Evolutionary conservation across 495 filamentous ascomycete species (phyloP), one percentile per base, ranked within the genome.

Genomic region (Cetradonia linearis): DNA sequence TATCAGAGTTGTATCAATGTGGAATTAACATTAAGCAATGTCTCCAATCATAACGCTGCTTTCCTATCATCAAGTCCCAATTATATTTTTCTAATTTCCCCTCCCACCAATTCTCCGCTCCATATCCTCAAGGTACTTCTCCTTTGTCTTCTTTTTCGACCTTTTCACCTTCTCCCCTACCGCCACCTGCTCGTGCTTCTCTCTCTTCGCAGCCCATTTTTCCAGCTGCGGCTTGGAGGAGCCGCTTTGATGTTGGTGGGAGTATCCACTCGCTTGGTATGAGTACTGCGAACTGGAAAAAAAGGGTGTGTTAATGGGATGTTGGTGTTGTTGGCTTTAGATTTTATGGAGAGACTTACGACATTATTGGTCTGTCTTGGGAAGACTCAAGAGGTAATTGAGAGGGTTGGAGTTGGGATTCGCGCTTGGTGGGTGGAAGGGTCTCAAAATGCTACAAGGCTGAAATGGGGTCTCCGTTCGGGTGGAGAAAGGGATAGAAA

Each of bases 131-230:
- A 57, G 14, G 4, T 11, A 38, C 33, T 14, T 38, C 27, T 14
- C 30, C 27, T 28, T 38, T 25, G 18, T 57, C 14, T 44, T 46
- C 55, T 28, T 42, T 28, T 23, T 11, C 16, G 55, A 57, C 18
- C 37, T 44, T 18, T 20, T 27, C 36, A 36, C 40, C 23, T 57
- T 57, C 37, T 57, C 55, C 8, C 55, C 55, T 11, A 57, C 55
- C 18, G 37, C 55, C 11, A 57, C 55, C 27, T 57, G 55, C 42
- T 57, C 55, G 18, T 57, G 55, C n/a, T 38, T 38, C 37, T 57
- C 55, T 44, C 40, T 57, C n/a, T 57, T 57, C n/a, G 20, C 20
- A 14, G 27, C 27, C 55, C 55, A 57, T 3, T 42, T 36, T 10
- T 57, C 30, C 27, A 57, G 16, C 25, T 57, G 55, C 2, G 28